phyloP scores from a whole-genome alignment of 176 grass and related monocot genomes.

The Carex pumila region DNA sequence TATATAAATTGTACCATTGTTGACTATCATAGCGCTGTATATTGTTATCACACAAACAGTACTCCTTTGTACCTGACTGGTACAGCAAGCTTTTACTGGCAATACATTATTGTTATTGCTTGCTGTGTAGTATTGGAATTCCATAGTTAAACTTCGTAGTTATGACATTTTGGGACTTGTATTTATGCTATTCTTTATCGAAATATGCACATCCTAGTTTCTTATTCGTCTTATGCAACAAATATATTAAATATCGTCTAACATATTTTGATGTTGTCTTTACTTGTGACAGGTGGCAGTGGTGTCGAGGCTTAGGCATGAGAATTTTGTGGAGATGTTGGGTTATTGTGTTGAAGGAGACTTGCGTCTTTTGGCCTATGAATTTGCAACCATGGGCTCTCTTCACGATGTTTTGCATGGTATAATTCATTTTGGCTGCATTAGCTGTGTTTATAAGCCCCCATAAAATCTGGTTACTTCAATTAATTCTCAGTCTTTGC shows the following conservation, averaged over 20 bases:
- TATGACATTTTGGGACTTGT: not conserved
- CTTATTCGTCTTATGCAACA: not conserved
- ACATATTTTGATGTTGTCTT: not conserved
- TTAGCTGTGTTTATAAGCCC: not conserved
- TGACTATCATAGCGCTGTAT: not conserved
- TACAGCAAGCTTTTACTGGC: not conserved
- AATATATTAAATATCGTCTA: not conserved
- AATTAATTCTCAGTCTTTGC: not conserved
- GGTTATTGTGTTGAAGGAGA: constrained; percentile 81
- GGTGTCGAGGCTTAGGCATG: constrained; percentile 75
- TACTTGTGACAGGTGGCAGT: constrained; percentile 49
- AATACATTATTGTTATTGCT: not conserved
- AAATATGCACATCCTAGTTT: not conserved
- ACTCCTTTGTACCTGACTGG: not conserved
- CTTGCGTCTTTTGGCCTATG: constrained; percentile 67
- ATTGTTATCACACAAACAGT: not conserved
- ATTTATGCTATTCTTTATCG: not conserved
- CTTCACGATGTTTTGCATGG: constrained; percentile 87
- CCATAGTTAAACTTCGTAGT: not conserved
- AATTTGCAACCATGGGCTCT: constrained; percentile 90
- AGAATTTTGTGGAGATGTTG: constrained; percentile 71
- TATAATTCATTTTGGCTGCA: constrained; percentile 24
- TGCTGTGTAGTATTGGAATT: not conserved
- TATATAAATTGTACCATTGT: not conserved
- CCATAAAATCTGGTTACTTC: not conserved